Conservation (phyloP, 176 grass and related monocot species). For the Triticum monococcum region DNA sequence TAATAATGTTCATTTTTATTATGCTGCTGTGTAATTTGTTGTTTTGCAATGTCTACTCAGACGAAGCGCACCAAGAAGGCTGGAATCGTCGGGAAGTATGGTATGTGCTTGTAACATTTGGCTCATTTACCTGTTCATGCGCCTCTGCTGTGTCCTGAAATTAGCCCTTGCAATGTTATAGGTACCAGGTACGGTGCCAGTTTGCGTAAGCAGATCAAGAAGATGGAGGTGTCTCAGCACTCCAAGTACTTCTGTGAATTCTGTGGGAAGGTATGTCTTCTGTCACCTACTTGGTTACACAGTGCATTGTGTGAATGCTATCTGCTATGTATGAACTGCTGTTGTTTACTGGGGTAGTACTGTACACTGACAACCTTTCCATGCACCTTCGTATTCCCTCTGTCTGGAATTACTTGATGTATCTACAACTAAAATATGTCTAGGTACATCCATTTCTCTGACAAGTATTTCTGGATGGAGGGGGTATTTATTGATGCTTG, state of each 20-base stretch:
- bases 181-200: conserved; percentile 96
- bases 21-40: conserved; percentile 19
- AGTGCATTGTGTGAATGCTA: not conserved
- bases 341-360: not conserved
- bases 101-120: conserved; percentile 30
- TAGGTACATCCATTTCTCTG: too few species aligned
- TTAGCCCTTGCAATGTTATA: conserved; percentile 21
- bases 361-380: not conserved
- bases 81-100: conserved; percentile 90
- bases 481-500: not conserved
- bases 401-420: too few species aligned
- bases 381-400: not conserved
- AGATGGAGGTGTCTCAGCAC: conserved; percentile 95
- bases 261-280: conserved; percentile 67
- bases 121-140: not conserved
- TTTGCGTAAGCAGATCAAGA: conserved; percentile 97
- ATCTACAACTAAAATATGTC: too few species aligned
- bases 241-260: conserved; percentile 97
- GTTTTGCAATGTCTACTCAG: conserved; percentile 40
- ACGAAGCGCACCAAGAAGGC: conserved; percentile 98
- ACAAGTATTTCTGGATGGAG: too few species aligned
- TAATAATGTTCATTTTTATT: not conserved
- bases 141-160: not conserved
- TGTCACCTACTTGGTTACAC: not conserved
- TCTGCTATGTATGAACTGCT: not conserved